Evolutionary conservation across 169 alveolate genomes (phyloP).

Genomic region (Babesia ovis): DNA sequence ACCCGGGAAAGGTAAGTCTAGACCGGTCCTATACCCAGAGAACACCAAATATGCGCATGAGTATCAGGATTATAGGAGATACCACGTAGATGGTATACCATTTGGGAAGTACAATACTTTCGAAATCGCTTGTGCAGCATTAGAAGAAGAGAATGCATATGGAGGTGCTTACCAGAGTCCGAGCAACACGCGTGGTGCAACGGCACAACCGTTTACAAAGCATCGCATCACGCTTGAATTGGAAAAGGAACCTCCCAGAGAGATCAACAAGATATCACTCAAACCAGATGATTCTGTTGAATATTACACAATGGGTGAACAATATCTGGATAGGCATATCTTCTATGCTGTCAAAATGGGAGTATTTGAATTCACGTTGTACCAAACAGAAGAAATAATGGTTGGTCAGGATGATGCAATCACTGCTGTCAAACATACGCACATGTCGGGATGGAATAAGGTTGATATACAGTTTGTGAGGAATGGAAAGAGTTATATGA

Average conservation of each 20-base stretch:
- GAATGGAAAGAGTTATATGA: not conserved
- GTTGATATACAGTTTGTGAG: slow-evolving; percentile 1
- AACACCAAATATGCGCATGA: slow-evolving; percentile 3
- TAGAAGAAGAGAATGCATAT: slow-evolving; percentile 2
- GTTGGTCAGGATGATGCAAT: not conserved
- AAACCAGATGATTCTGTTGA: not conserved
- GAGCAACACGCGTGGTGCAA: not conserved
- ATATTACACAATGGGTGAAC: not conserved
- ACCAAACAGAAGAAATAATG: not conserved
- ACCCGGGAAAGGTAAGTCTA: not conserved
- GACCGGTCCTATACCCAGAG: slow-evolving; percentile 6
- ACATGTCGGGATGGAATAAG: not conserved
- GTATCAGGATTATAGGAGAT: not conserved
- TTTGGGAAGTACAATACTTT: not conserved
- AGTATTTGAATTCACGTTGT: not conserved
- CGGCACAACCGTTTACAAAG: not conserved
- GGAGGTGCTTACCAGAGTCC: not conserved
- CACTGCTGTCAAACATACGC: not conserved
- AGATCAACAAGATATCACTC: not conserved
- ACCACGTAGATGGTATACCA: slow-evolving; percentile 6
- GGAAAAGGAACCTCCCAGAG: not conserved
- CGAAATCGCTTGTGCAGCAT: not conserved
- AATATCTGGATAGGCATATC: not conserved
- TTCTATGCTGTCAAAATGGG: not conserved
- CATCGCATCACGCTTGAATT: not conserved